phyloP scores from a whole-genome alignment of 208 protist species.

The Eutreptiella sp. region DNA sequence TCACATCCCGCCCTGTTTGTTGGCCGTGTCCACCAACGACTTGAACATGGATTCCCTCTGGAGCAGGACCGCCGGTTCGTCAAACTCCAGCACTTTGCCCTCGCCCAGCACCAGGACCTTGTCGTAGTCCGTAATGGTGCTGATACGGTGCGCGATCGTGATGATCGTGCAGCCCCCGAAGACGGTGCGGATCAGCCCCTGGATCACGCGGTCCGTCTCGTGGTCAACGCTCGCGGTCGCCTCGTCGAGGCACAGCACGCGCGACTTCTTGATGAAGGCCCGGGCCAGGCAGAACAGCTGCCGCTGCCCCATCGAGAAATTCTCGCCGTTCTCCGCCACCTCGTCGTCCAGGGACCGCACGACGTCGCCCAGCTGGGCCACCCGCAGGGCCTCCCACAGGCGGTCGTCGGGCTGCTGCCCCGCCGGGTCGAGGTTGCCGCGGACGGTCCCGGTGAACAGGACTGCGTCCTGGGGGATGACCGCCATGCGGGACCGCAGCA shows the following conservation, averaged over 20 bases:
- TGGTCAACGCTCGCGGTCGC: slow-evolving; percentile 51
- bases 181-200: slow-evolving; percentile 42
- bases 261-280: slow-evolving; percentile 52
- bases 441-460: slow-evolving; percentile 65
- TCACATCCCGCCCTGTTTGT: too few relatives aligned
- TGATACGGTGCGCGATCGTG: slow-evolving; percentile 40
- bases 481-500: slow-evolving; percentile 54
- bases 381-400: slow-evolving; percentile 47
- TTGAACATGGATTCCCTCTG: too few relatives aligned
- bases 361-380: not conserved
- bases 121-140: slow-evolving; percentile 54
- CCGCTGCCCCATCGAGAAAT: slow-evolving; percentile 59
- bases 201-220: slow-evolving; percentile 49
- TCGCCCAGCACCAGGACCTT: slow-evolving; percentile 55
- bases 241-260: slow-evolving; percentile 74
- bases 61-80: slow-evolving; percentile 37
- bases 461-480: slow-evolving; percentile 88
- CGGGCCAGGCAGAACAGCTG: slow-evolving; percentile 68
- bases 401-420: slow-evolving; percentile 37
- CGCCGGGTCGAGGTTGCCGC: slow-evolving; percentile 79
- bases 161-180: slow-evolving; percentile 28
- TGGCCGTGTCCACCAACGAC: too few relatives aligned
- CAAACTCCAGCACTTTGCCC: slow-evolving; percentile 57
- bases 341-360: slow-evolving; percentile 17
- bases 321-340: slow-evolving; percentile 54